Base-by-base conservation (phyloP, 2,329 filamentous ascomycete species). In the Beauveria australis region DNA sequence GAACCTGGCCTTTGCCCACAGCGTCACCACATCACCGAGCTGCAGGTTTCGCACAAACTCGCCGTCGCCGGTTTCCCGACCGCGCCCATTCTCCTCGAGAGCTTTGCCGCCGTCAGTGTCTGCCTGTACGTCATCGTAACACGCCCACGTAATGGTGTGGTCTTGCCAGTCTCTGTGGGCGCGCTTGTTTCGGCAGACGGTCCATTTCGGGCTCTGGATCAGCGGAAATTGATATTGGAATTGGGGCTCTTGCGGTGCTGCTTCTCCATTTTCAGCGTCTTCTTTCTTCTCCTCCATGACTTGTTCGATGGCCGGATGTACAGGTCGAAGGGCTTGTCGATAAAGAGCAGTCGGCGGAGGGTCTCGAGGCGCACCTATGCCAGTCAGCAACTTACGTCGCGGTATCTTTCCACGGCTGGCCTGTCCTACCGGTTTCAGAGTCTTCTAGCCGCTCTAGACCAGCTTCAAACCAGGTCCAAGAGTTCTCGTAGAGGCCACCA, bases 381-480 rank as follows among this genome's bases (percentile, higher is more conserved):
- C 12, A 22, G 30, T 60, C 9, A 53, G 48, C 22, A 48, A 46
- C 6, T 12, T 14, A 24, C 2, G 1, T 12, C 18, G 19, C 14
- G 18, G 10, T 19, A 14, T 37, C 0, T 24, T 19, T 48, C 14
- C 7, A 30, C 7, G 5, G 26, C 6, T 18, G 14, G 24, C 24
- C 9, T 51, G 12, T 53, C 72, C 65, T 64, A 73, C 73, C 72
- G 6, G 56, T 62, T 14, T 65, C 65, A 18, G 66, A 66, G 22
- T 73, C 73, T 49, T 81, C 79, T 53, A 83, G 80, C 3, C 76
- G 76, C 69, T 88, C 85, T 18, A 85, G 68, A 0, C 85, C 85
- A 18, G 78, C 82, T 60, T 87, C 84, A 62, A 87, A 86, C 85
- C 85, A 88, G 0, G 84, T 84, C 71, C 73, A 85, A 0, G 84